A percentile compares a stretch with the other conserved stretches of the same genome.
phyloP scores from a whole-genome alignment of 306 rosid species.

The Pachyrhizus erosus region DNA sequence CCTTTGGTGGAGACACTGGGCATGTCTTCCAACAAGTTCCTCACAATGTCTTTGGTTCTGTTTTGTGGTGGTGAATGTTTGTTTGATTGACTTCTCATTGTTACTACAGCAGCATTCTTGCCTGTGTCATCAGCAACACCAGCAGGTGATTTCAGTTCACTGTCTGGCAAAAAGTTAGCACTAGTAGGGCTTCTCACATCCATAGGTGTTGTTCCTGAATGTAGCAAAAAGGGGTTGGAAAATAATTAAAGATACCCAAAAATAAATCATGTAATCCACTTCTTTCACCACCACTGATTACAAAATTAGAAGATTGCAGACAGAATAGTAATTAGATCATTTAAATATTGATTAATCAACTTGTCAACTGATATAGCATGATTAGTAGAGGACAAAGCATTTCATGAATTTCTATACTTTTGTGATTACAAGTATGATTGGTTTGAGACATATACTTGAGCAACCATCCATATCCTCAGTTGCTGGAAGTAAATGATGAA shows the following conservation, averaged over 20 bases:
- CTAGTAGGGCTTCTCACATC: slow-evolving; percentile 51
- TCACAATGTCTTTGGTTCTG: slow-evolving; percentile 46
- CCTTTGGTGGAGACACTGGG: slow-evolving; percentile 71
- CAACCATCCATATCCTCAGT: not conserved
- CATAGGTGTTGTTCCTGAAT: slow-evolving; percentile 34
- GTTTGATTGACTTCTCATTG: slow-evolving; percentile 17
- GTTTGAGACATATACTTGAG: not conserved
- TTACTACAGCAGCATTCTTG: not conserved
- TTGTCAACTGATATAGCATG: not conserved
- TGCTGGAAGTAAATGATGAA: not conserved
- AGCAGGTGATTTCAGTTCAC: slow-evolving; percentile 40
- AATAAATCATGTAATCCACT: too few species aligned
- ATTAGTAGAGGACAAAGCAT: not conserved
- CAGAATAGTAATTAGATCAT: not conserved
- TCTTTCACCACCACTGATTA: too few species aligned
- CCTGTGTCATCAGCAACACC: slow-evolving; percentile 3
- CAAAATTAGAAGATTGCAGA: not conserved
- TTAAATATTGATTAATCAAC: not conserved
- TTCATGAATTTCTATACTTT: not conserved
- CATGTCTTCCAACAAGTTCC: slow-evolving; percentile 67
- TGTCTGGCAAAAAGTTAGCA: slow-evolving; percentile 23
- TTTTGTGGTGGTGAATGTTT: slow-evolving; percentile 1
- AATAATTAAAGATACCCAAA: not conserved
- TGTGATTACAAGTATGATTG: not conserved
- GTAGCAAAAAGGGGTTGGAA: not conserved